These are phyloP conservation scores for Bidens hawaiensis DNA, from an alignment of 140 eudicot genomes.

Conservation along the genomic window DNA sequence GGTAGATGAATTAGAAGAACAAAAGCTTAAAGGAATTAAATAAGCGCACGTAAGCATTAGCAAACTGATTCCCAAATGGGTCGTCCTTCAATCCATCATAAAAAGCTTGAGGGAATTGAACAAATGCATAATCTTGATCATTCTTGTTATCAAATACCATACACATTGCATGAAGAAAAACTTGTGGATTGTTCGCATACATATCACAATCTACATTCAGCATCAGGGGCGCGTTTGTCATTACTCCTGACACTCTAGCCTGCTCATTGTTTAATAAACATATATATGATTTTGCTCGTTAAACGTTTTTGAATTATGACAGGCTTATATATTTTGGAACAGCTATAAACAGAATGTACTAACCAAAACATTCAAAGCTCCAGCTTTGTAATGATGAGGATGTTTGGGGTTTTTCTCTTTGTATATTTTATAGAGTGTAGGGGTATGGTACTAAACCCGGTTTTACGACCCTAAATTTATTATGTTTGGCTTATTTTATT, in stretches of 20 bases:
- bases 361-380: background rate
- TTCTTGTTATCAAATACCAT: constrained; percentile 18
- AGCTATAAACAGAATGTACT: background rate
- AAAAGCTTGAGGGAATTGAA: constrained; percentile 45
- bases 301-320: too few relatives aligned
- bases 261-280: constrained; percentile 8
- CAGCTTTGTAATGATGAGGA: background rate
- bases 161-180: background rate
- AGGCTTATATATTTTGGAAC: background rate
- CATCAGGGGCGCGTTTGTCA: constrained; percentile 16
- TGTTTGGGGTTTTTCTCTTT: background rate
- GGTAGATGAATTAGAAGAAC: too few relatives aligned
- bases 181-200: background rate
- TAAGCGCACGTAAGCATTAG: constrained; percentile 14
- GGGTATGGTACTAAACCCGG: too few relatives aligned
- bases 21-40: background rate
- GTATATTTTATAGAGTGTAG: too few relatives aligned
- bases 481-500: too few relatives aligned
- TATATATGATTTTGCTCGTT: background rate
- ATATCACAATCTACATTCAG: background rate
- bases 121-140: constrained; percentile 27
- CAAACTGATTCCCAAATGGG: constrained; percentile 51
- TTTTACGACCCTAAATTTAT: too few relatives aligned
- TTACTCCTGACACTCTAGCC: constrained; percentile 57
- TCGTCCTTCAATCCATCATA: constrained; percentile 31